phyloP scores from a whole-genome alignment of 75 land plant genomes.

The Cupressus sempervirens region DNA sequence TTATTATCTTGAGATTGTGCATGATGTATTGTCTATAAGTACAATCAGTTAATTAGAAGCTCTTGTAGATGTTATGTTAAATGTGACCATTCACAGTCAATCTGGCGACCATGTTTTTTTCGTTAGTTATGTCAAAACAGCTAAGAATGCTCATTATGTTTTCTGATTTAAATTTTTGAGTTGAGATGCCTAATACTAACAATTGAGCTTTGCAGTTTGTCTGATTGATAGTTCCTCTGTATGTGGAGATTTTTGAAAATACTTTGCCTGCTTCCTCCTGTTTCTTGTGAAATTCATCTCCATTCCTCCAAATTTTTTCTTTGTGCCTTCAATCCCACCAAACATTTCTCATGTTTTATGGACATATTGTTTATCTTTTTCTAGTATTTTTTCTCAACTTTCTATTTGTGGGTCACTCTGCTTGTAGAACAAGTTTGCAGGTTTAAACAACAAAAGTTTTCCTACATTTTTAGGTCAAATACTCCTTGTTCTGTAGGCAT shows the following conservation, averaged over 20 bases:
- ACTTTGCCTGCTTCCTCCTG: not conserved
- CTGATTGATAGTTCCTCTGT: not conserved
- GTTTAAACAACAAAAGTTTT: not conserved
- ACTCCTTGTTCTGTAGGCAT: not conserved
- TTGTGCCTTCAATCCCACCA: not conserved
- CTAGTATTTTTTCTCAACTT: not conserved
- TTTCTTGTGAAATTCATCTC: not conserved
- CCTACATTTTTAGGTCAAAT: not conserved
- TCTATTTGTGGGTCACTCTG: not conserved
- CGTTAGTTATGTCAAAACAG: not conserved
- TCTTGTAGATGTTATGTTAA: not conserved
- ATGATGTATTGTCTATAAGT: not conserved
- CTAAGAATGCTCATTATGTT: not conserved
- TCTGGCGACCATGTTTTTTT: not conserved
- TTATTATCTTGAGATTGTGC: not conserved
- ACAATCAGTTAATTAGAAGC: not conserved
- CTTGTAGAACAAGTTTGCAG: not conserved
- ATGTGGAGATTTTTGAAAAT: not conserved
- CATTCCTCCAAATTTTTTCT: not conserved
- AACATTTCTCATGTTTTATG: not conserved
- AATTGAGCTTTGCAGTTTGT: not conserved
- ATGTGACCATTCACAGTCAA: not conserved
- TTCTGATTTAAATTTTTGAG: not conserved
- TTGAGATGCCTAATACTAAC: not conserved
- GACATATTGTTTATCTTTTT: not conserved